Conservation (phyloP, 2,329 filamentous ascomycete genomes). For the Xylariaceae sp. region DNA sequence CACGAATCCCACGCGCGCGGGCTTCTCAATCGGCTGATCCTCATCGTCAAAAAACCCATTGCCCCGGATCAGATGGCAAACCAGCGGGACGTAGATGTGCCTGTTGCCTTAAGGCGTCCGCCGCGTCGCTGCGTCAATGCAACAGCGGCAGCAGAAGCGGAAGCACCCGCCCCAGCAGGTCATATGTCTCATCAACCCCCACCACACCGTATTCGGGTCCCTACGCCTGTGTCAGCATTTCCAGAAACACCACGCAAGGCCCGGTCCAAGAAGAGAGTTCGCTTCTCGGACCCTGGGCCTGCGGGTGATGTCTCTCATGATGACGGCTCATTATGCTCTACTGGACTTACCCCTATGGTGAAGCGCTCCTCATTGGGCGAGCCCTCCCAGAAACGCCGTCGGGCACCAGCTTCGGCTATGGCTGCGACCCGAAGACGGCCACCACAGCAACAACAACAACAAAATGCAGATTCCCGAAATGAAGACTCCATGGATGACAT, state of each 20-base stretch:
- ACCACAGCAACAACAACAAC: neutral
- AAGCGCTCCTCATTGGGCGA: slow-evolving; percentile 43
- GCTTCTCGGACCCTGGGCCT: slow-evolving; percentile 55
- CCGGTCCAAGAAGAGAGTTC: slow-evolving; percentile 44
- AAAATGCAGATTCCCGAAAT: slow-evolving; percentile 12
- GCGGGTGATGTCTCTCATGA: slow-evolving; percentile 24
- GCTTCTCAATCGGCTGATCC: neutral
- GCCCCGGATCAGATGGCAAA: slow-evolving; percentile 19
- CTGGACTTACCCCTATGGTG: slow-evolving; percentile 56
- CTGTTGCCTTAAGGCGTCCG: slow-evolving; percentile 51
- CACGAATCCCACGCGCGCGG: neutral
- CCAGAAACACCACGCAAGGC: slow-evolving; percentile 30
- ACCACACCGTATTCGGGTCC: slow-evolving; percentile 13
- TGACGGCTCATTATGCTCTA: slow-evolving; percentile 32
- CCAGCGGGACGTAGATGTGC: slow-evolving; percentile 35
- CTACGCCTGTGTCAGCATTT: slow-evolving; percentile 12
- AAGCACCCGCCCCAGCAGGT: slow-evolving; percentile 9
- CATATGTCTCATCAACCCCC: slow-evolving; percentile 12
- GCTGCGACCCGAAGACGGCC: slow-evolving; percentile 23
- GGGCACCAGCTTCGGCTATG: slow-evolving; percentile 36
- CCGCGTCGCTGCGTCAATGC: slow-evolving; percentile 39
- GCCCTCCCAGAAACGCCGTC: slow-evolving; percentile 37
- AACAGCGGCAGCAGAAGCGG: neutral
- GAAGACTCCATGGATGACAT: slow-evolving; percentile 34
- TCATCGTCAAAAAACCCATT: slow-evolving; percentile 1